A percentile compares a stretch with the other conserved stretches of the same genome.
phyloP scores from a whole-genome alignment of 257 asterid species.

The Ballota nigra region DNA sequence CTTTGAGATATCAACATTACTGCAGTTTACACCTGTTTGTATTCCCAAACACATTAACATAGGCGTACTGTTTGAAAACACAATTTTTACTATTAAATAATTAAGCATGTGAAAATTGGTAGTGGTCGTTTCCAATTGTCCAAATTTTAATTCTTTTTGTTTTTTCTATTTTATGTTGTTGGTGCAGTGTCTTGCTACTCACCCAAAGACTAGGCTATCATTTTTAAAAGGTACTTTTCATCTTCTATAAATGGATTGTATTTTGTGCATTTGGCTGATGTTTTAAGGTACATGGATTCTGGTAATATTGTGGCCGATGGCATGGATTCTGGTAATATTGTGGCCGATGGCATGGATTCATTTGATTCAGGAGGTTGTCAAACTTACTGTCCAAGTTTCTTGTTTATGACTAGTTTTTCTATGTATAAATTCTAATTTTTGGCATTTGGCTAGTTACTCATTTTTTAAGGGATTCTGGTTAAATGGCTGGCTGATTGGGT shows the following conservation, averaged over 20 bases:
- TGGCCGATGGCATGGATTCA: not conserved
- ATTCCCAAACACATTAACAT: not conserved
- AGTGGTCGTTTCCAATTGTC: not conserved
- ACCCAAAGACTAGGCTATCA: slow-evolving; percentile 30
- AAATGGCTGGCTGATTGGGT: not conserved
- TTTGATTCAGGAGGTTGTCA: not conserved
- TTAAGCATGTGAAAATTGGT: not conserved
- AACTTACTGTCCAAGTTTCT: not conserved
- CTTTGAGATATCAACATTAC: not conserved
- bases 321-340: not conserved
- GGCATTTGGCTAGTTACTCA: not conserved
- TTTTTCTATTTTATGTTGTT: slow-evolving; percentile 17
- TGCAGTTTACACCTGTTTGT: not conserved
- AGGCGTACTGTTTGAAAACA: not conserved
- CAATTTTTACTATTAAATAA: not conserved
- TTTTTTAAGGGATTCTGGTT: not conserved
- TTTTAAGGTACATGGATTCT: not conserved
- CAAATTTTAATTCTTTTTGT: not conserved
- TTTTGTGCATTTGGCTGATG: not conserved
- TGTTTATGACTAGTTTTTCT: not conserved
- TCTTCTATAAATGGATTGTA: not conserved
- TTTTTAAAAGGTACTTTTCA: slow-evolving; percentile 31
- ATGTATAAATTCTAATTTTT: not conserved
- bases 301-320: not conserved
- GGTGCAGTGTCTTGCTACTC: slow-evolving; percentile 41